Conservation (phyloP, 495 filamentous ascomycete genomes). For the Chaetomidium leptoderma region DNA sequence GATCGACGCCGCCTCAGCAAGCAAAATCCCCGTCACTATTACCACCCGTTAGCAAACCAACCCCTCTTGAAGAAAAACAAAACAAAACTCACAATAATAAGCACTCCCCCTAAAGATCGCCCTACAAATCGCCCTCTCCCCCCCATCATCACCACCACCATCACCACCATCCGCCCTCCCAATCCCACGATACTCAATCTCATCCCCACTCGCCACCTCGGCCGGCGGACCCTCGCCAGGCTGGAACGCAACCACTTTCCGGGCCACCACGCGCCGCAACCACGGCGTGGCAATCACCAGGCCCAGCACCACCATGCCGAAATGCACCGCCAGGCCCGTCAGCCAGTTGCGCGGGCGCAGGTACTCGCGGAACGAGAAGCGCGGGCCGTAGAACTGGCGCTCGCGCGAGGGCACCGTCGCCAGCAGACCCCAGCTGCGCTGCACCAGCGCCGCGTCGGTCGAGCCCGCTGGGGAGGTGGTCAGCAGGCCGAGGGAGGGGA, state of each 20-base stretch:
- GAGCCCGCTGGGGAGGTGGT: constrained; percentile 55
- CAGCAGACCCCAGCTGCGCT: constrained; percentile 73
- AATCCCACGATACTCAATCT: constrained; percentile 61
- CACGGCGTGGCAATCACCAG: constrained; percentile 47
- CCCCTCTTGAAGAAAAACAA: too few relatives aligned
- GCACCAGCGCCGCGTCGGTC: constrained; percentile 63
- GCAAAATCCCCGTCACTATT: constrained; percentile 60
- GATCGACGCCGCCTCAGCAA: constrained; percentile 67
- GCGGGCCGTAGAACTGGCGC: constrained; percentile 59
- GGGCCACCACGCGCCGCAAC: constrained; percentile 31
- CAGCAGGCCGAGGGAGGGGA: constrained; percentile 64
- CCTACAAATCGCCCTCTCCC: constrained; percentile 54
- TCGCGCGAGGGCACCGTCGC: constrained; percentile 39
- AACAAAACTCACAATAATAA: constrained; percentile 54
- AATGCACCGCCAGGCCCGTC: constrained; percentile 54
- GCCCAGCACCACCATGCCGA: constrained; percentile 48
- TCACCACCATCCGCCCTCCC: constrained; percentile 55
- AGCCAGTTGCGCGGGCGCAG: constrained; percentile 58
- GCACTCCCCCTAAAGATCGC: constrained; percentile 57
- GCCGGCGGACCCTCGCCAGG: constrained; percentile 64
- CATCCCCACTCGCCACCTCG: constrained; percentile 54
- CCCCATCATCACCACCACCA: constrained; percentile 15
- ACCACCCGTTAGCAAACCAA: not conserved
- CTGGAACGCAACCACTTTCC: constrained; percentile 51
- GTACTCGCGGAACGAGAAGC: constrained; percentile 70